Percentiles rank a stretch among this genome's conserved stretches.
Conservation (phyloP, 148 eudicot genomes). For the Rhododendron ovatum region DNA sequence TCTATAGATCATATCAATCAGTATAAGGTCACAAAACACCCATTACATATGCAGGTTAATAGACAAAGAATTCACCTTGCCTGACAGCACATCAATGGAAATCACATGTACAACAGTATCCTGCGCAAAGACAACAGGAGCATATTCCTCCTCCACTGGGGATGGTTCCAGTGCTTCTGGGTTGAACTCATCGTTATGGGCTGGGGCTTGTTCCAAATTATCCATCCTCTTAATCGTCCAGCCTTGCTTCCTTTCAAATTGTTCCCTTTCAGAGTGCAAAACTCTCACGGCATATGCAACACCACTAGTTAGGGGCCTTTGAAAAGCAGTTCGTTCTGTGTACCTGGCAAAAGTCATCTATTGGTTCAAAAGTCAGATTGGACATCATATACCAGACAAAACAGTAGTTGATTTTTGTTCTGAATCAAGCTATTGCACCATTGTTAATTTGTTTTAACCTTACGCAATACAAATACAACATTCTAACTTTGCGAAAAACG, state of each 20-base stretch:
- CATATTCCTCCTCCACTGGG: constrained; percentile 80
- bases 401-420: not conserved
- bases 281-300: constrained; percentile 98
- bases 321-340: constrained; percentile 87
- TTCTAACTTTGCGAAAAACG: not conserved
- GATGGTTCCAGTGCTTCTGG: constrained; percentile 65
- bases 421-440: not conserved
- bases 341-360: constrained; percentile 79
- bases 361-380: constrained; percentile 24
- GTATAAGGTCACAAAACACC: not conserved
- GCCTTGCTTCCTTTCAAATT: constrained; percentile 85
- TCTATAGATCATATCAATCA: not conserved
- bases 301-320: constrained; percentile 95
- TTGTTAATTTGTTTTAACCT: not conserved
- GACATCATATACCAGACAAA: not conserved
- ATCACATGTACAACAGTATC: constrained; percentile 78
- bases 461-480: not conserved
- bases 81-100: constrained; percentile 83
- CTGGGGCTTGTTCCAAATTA: constrained; percentile 52
- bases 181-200: constrained; percentile 59
- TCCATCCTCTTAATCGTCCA: constrained; percentile 90
- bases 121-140: constrained; percentile 96
- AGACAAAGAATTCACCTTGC: constrained; percentile 50
- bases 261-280: constrained; percentile 80
- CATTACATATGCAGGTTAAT: not conserved